Evolutionary conservation across 176 grass and related monocot genomes (phyloP), one percentile per base, ranked within the genome.

Genomic region (Guadua angustifolia): DNA sequence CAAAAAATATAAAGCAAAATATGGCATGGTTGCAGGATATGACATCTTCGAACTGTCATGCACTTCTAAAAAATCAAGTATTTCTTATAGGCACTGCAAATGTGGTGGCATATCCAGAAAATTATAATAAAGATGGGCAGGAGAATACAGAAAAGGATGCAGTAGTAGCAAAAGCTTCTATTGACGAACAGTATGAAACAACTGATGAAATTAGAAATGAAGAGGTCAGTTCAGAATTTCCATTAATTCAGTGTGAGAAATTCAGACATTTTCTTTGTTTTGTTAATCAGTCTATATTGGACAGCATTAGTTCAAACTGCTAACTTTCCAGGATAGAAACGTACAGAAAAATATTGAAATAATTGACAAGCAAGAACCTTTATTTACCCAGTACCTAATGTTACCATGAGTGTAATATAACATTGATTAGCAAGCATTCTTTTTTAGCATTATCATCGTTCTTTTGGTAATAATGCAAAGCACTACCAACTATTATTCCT

Each of bases 171-270:
- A 74, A 67, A 65, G 16, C 4, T 74, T 79, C 66, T 83, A 68
- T 16, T 58, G 25, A 40, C 1, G 22, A 78, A 53, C 79, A 53
- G 1, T 50, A 36, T 59, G 32, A 78, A 83, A 67, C 40, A 83
- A 40, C 19, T 72, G 57, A 65, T 66, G 83, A 66, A 82, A 82
- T 55, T 82, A 86, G 8, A 57, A 82, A 82, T 29, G 73, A 78
- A 73, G 73, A 90, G 84, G 88, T 86, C 49, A 83, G 88, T 74
- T 78, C 58, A 68, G 51, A 78, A 39, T 66, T 79, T 74, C 9
- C 7, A 77, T 81, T 33, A 62, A 21, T 70, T 0, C n/a, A 18
- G 14, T 64, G 15, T 39, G 12, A 78, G 12, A 86, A 82, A 71
- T 53, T 83, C 85, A 78, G 39, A 49, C 75, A 72, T 16, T n/a